phyloP scores from a whole-genome alignment of 352 stramenopile species.

The Phytopythium cucurbitacearum region DNA sequence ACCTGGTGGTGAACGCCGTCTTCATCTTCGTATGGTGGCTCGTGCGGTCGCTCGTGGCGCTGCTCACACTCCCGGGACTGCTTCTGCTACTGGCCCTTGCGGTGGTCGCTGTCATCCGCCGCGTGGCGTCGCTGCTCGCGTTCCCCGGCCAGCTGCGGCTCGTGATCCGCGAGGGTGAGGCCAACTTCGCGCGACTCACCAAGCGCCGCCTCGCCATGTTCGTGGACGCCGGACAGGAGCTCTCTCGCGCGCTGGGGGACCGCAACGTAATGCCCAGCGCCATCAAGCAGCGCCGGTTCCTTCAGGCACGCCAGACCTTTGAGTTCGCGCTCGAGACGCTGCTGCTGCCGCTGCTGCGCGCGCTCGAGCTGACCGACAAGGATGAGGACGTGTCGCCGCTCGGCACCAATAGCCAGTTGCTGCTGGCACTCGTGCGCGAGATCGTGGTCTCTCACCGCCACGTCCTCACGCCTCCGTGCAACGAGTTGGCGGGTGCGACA shows the following conservation, averaged over 20 bases:
- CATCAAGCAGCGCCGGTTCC: conserved; percentile 30
- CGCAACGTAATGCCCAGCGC: conserved; percentile 11
- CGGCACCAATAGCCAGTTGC: conserved; percentile 34
- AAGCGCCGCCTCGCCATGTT: conserved; percentile 72
- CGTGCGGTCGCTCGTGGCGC: conserved; percentile 34
- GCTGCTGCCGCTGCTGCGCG: conserved; percentile 49
- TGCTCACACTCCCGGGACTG: conserved; percentile 53
- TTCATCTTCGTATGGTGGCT: conserved; percentile 62
- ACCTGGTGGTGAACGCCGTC: conserved; percentile 44
- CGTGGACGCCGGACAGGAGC: conserved; percentile 49
- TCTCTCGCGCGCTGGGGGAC: conserved; percentile 30
- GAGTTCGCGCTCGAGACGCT: conserved; percentile 62
- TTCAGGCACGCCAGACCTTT: conserved; percentile 67
- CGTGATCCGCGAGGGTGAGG: conserved; percentile 76
- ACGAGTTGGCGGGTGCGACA: conserved; percentile 27
- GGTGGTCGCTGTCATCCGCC: conserved; percentile 31
- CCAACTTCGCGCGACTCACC: conserved; percentile 65
- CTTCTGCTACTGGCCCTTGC: conserved; percentile 35
- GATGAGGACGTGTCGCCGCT: conserved; percentile 15
- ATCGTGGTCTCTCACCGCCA: conserved; percentile 29
- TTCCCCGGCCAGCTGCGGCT: conserved; percentile 74
- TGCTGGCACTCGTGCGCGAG: conserved; percentile 41
- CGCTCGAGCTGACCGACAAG: conserved; percentile 50
- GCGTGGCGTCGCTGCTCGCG: conserved; percentile 51
- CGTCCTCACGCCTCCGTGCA: conserved; percentile 27